Evolutionary conservation across 2,329 filamentous ascomycete species (phyloP), one percentile per base, ranked within the genome.

Genomic region (Cladosporium halotolerans): DNA sequence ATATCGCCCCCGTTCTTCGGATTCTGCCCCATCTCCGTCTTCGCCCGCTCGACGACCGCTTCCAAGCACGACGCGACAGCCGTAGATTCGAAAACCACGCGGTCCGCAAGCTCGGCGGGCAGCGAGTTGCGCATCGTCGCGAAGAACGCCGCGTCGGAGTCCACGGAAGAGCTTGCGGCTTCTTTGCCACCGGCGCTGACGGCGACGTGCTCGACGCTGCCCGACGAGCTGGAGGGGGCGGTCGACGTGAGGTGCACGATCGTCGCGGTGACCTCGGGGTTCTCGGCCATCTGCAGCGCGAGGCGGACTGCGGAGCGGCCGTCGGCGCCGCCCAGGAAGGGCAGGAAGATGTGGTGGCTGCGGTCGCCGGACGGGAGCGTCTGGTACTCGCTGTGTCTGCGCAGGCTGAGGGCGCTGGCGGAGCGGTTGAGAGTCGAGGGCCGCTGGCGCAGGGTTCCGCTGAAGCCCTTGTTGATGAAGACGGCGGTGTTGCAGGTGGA

Each of bases 271-370:
- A 96, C 82, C 41, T 87, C 81, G 3, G 82, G 79, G 63, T 90
- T 93, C 66, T 85, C 83, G 1, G 85, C 88, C 1, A 99, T 78
- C 64, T 96, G 92, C 3, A 97, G 76, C 3, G 92, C 86, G 19
- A 97, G 81, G 1, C 84, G 78, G 0, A 97, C 77, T 0, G 90
- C 91, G 4, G 85, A 81, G 7, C 83, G 80, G 64, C 96, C 92
- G 64, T 99, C 93, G 1, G 77, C 73, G 8, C 88, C 88, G 14
- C 92, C 91, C 55, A 96, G 84, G 71, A 89, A 97, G 0, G 91
- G 86, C 51, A 95, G 76, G 67, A 95, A 91, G 59, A 97, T 79
- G 66, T 92, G 89, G 66, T 95, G 89, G 34, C 82, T 83, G 56
- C 83, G 84, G 62, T 88, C 81, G 5, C 77, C 74, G 4, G 84